Evolutionary conservation across 2,329 filamentous ascomycete species (phyloP).

Genomic region (Scleromitrula shiraiana): DNA sequence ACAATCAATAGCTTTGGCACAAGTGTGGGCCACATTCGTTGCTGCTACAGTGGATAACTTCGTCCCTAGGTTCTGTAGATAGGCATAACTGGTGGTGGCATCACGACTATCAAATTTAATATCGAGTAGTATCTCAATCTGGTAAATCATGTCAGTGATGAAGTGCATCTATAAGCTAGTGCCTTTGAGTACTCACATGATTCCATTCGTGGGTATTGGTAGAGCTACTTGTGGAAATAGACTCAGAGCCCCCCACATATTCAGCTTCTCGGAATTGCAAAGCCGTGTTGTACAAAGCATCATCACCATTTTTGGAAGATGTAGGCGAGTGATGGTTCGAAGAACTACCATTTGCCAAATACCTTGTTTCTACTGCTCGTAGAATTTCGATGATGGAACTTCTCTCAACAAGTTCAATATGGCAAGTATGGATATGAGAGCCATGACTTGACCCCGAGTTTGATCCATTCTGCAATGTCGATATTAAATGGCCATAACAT

Average conservation of each 20-base stretch:
- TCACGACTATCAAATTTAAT: not conserved
- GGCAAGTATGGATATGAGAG: not conserved
- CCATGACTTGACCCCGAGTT: not conserved
- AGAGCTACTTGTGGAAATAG: not conserved
- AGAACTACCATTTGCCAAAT: not conserved
- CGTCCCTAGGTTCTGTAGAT: conserved; percentile 18
- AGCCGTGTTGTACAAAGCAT: not conserved
- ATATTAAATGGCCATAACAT: conserved; percentile 35
- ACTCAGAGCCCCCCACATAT: not conserved
- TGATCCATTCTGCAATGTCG: conserved; percentile 6
- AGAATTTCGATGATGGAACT: not conserved
- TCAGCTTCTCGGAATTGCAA: not conserved
- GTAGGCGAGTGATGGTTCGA: not conserved
- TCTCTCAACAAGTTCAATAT: not conserved
- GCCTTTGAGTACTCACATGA: not conserved
- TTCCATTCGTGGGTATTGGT: not conserved
- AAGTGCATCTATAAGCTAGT: not conserved
- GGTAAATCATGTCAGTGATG: conserved; percentile 32
- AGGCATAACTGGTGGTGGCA: conserved; percentile 10
- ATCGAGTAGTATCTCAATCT: conserved; percentile 6
- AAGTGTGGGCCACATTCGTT: conserved; percentile 5
- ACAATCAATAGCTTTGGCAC: not conserved
- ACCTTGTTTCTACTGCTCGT: not conserved
- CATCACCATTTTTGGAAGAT: not conserved
- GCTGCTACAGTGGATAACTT: not conserved